Conservation (phyloP, 345 rosid genomes). For the Iberis pinnata region DNA sequence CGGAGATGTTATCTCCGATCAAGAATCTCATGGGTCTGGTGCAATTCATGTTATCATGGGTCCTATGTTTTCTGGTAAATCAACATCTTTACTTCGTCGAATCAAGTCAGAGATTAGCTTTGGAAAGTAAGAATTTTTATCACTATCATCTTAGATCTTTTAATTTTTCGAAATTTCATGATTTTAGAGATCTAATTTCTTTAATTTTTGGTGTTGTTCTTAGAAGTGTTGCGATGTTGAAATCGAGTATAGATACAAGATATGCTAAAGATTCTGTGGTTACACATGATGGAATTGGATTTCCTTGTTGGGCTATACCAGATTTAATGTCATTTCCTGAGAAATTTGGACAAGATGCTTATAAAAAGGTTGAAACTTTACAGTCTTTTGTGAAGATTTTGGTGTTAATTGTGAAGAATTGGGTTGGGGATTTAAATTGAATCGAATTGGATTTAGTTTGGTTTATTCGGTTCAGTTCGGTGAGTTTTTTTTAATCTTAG, state of each 20-base stretch:
- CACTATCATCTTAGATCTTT: no score
- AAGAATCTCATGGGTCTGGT: constrained; percentile 33
- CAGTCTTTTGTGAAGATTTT: background rate
- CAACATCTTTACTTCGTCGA: constrained; percentile 91
- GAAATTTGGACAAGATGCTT: constrained; percentile 54
- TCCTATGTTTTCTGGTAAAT: constrained; percentile 93
- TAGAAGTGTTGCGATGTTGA: constrained; percentile 68
- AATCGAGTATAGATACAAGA: constrained; percentile 70
- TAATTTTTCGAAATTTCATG: no score
- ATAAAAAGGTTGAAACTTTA: constrained; percentile 38
- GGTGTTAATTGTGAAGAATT: background rate
- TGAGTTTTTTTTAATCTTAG: no score
- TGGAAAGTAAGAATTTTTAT: constrained; percentile 57
- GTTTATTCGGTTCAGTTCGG: no score
- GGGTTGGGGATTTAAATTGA: no score
- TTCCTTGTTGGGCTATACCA: constrained; percentile 75
- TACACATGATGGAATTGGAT: constrained; percentile 73
- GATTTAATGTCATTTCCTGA: constrained; percentile 55
- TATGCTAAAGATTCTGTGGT: constrained; percentile 73
- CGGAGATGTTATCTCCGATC: constrained; percentile 14
- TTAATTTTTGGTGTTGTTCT: background rate
- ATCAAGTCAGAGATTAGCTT: constrained; percentile 47
- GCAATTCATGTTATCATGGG: constrained; percentile 77
- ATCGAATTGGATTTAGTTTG: no score
- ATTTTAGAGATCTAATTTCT: no score